Percentiles rank a stretch among this genome's conserved stretches.
Evolutionary conservation across 176 grass and related monocot genomes (phyloP).

Genomic region (Oryza australiensis): DNA sequence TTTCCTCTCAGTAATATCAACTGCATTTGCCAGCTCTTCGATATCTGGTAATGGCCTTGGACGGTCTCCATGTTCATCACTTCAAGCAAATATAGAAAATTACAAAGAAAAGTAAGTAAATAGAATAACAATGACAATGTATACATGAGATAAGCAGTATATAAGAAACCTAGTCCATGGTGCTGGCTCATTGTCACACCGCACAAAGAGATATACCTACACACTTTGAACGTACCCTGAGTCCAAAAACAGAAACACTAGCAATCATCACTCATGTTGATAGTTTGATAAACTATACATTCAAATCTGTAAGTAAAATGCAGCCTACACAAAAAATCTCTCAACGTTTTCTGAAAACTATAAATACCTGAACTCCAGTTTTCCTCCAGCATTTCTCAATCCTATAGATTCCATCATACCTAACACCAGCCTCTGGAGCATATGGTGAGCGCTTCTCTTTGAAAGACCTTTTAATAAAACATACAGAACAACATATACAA

Average conservation of each 20-base stretch:
- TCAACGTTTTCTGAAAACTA: background rate
- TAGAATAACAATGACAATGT: too few species aligned
- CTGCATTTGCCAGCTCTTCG: constrained; percentile 68
- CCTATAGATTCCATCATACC: constrained; percentile 83
- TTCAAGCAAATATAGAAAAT: constrained; percentile 33
- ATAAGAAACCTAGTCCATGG: constrained; percentile 79
- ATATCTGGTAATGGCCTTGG: constrained; percentile 74
- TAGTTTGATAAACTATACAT: too few species aligned
- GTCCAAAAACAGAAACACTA: background rate
- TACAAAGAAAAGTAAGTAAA: background rate
- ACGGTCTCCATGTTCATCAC: constrained; percentile 74
- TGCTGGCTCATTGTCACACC: constrained; percentile 91
- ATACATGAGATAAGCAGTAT: too few species aligned
- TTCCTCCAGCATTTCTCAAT: constrained; percentile 97
- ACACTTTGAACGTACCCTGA: constrained; percentile 78
- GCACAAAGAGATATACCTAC: constrained; percentile 91
- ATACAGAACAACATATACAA: background rate
- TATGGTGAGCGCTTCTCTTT: constrained; percentile 94
- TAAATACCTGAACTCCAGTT: constrained; percentile 67
- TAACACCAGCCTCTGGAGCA: constrained; percentile 77
- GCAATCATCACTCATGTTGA: too few species aligned
- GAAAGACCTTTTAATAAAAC: constrained; percentile 52
- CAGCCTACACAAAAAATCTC: too few species aligned
- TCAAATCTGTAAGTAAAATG: too few species aligned
- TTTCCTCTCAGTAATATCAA: constrained; percentile 61